phyloP scores from a whole-genome alignment of 495 filamentous ascomycete genomes.

The Parmelia sp. region DNA sequence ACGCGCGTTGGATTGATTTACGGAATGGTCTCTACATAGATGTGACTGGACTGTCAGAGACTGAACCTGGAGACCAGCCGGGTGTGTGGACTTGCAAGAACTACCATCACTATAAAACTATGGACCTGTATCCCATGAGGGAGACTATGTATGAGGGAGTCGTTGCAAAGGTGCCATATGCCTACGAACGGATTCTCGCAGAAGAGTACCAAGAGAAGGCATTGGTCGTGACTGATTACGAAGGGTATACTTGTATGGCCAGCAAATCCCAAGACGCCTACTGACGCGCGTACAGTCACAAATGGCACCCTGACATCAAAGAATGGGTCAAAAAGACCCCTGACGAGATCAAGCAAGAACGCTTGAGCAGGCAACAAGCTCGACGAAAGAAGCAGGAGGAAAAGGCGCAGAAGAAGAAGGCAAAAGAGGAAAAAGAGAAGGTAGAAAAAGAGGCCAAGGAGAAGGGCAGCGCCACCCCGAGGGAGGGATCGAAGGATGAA shows the following conservation, averaged over 20 bases:
- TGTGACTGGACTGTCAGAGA: slow-evolving; percentile 72
- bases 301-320: slow-evolving; percentile 38
- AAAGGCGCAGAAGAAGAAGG: slow-evolving; percentile 32
- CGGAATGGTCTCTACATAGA: slow-evolving; percentile 77
- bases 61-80: slow-evolving; percentile 50
- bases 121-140: slow-evolving; percentile 49
- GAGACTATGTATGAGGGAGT: slow-evolving; percentile 56
- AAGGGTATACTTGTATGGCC: slow-evolving; percentile 41
- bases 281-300: slow-evolving; percentile 30
- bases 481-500: slow-evolving; percentile 18
- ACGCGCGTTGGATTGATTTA: slow-evolving; percentile 78
- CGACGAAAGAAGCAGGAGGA: slow-evolving; percentile 27
- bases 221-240: slow-evolving; percentile 43
- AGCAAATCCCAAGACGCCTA: not conserved
- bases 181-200: slow-evolving; percentile 52
- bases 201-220: slow-evolving; percentile 54
- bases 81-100: slow-evolving; percentile 81
- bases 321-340: slow-evolving; percentile 43
- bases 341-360: slow-evolving; percentile 19
- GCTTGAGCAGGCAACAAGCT: slow-evolving; percentile 20
- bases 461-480: slow-evolving; percentile 11
- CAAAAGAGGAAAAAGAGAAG: slow-evolving; percentile 31
- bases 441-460: slow-evolving; percentile 24
- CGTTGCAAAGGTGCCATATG: slow-evolving; percentile 53
- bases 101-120: slow-evolving; percentile 58